phyloP scores from a whole-genome alignment of 192 early-diverging fungal species.

The Gigaspora rosea region DNA sequence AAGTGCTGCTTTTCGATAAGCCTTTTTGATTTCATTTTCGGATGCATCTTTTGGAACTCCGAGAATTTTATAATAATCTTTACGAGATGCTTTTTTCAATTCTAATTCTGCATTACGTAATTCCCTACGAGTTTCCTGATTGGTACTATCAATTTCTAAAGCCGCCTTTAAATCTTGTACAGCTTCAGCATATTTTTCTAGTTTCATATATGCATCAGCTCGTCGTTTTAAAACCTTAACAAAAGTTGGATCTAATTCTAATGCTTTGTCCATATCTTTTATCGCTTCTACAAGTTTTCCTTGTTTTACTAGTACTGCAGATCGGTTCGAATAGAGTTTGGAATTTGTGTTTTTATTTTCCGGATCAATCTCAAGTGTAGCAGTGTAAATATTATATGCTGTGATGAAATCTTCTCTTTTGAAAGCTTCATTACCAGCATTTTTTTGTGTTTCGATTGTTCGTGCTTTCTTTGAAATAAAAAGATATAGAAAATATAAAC shows the following conservation, averaged over 20 bases:
- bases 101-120: constrained; percentile 63
- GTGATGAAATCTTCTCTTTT: constrained; percentile 52
- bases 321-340: constrained; percentile 76
- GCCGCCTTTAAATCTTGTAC: constrained; percentile 75
- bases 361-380: constrained; percentile 66
- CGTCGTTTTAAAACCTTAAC: constrained; percentile 75
- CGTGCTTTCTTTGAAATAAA: constrained; percentile 54
- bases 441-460: constrained; percentile 64
- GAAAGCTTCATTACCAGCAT: constrained; percentile 77
- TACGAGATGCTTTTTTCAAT: constrained; percentile 75
- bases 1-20: constrained; percentile 82
- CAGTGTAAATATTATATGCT: constrained; percentile 70
- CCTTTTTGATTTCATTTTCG: constrained; percentile 83
- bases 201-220: constrained; percentile 73
- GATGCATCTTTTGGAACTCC: constrained; percentile 71
- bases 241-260: constrained; percentile 65
- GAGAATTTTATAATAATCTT: constrained; percentile 96
- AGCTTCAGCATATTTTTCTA: constrained; percentile 76
- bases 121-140: constrained; percentile 48
- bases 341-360: constrained; percentile 63
- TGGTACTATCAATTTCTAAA: constrained; percentile 58
- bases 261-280: constrained; percentile 64
- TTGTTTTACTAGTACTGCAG: constrained; percentile 70
- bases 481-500: neutral
- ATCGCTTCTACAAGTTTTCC: constrained; percentile 57